These are phyloP conservation scores for Hsuehochloa calcarea DNA, from an alignment of 176 grass and related monocot species.

Conservation along the genomic window DNA sequence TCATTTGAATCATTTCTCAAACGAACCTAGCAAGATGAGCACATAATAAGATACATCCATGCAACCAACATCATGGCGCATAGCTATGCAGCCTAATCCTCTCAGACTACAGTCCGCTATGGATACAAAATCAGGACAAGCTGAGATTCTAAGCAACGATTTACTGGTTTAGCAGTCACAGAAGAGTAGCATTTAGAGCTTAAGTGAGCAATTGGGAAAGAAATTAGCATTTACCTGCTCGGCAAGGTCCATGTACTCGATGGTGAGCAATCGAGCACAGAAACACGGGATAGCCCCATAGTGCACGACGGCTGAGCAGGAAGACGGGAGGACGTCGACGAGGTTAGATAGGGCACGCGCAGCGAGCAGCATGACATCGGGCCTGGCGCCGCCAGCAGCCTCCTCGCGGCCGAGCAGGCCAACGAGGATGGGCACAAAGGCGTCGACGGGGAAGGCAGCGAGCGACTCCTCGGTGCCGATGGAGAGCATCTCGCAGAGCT, in stretches of 20 bases:
- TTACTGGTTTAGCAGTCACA: not conserved
- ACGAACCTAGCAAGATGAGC: not conserved
- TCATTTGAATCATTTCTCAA: not conserved
- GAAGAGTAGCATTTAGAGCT: not conserved
- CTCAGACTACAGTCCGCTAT: not conserved
- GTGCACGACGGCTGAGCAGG: slow-evolving; percentile 81
- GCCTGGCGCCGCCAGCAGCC: slow-evolving; percentile 50
- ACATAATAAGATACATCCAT: not conserved
- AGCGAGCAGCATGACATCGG: slow-evolving; percentile 85
- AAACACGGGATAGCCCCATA: slow-evolving; percentile 84
- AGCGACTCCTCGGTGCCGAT: slow-evolving; percentile 85
- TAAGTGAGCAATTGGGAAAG: not conserved
- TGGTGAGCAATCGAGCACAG: slow-evolving; percentile 81
- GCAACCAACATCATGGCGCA: not conserved
- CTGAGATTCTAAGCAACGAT: not conserved
- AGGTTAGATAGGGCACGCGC: slow-evolving; percentile 79
- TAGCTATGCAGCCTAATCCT: not conserved
- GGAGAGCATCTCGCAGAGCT: slow-evolving; percentile 95
- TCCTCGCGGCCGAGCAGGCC: slow-evolving; percentile 56
- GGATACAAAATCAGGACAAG: not conserved
- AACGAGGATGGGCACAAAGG: slow-evolving; percentile 80
- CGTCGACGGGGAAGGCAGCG: slow-evolving; percentile 73
- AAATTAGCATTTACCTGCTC: slow-evolving; percentile 54
- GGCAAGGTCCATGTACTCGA: slow-evolving; percentile 96
- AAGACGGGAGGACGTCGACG: slow-evolving; percentile 76